A percentile compares a stretch with the other conserved stretches of the same genome.
Evolutionary conservation across 257 asterid genomes (phyloP).

Genomic region (Scutellaria barbata): DNA sequence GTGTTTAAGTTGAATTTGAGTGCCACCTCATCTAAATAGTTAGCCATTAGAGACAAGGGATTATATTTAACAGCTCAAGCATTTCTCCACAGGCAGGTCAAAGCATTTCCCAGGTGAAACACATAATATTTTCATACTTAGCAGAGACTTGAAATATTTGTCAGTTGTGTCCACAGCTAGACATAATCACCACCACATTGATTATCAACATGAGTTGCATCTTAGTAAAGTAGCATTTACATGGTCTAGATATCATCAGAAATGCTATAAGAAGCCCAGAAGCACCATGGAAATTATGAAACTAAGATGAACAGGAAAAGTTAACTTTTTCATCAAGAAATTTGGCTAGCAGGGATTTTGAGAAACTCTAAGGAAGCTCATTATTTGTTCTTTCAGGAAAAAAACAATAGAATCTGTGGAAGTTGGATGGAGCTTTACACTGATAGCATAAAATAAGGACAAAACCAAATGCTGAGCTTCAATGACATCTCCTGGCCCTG

Average conservation of each 20-base stretch:
- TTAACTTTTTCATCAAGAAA: slow-evolving; percentile 3
- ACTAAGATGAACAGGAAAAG: slow-evolving; percentile 3
- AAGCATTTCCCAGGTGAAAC: slow-evolving; percentile 18
- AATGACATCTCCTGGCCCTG: slow-evolving; percentile 88
- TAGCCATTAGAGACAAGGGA: slow-evolving; percentile 22
- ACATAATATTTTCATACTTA: neutral
- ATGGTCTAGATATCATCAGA: slow-evolving; percentile 19
- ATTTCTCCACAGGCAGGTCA: slow-evolving; percentile 9
- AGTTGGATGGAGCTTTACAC: slow-evolving; percentile 57
- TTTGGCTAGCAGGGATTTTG: slow-evolving; percentile 17
- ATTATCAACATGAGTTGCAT: slow-evolving; percentile 13
- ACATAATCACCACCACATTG: slow-evolving; percentile 13
- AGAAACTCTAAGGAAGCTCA: slow-evolving; percentile 6
- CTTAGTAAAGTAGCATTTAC: slow-evolving; percentile 22
- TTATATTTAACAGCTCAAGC: slow-evolving; percentile 21
- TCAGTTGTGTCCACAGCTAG: neutral
- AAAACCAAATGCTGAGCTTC: slow-evolving; percentile 91
- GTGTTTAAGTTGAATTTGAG: slow-evolving; percentile 7
- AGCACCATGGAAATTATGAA: slow-evolving; percentile 10
- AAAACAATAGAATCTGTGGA: neutral
- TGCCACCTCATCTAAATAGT: slow-evolving; percentile 28
- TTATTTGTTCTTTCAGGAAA: slow-evolving; percentile 25
- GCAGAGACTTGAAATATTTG: neutral
- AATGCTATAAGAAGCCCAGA: neutral
- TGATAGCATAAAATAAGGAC: slow-evolving; percentile 84